Percentiles rank a stretch among this genome's conserved stretches.
phyloP scores from a whole-genome alignment of 164 flowering plant species.

The Chimonanthus praecox region DNA sequence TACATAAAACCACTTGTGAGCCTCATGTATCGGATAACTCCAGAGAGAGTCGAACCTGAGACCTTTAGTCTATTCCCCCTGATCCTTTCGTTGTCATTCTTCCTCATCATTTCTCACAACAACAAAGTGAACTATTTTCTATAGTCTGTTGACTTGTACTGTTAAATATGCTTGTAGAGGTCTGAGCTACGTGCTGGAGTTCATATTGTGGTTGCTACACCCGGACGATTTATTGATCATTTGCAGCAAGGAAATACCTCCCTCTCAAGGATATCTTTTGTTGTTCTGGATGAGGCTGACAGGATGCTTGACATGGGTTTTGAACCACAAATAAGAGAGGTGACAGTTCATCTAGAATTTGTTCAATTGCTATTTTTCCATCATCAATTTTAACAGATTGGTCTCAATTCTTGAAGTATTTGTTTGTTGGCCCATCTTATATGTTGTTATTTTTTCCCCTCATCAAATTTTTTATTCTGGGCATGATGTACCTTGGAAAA shows the following conservation, averaged over 20 bases:
- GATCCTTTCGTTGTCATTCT: background rate
- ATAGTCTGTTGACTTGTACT: background rate
- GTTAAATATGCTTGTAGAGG: conserved; percentile 13
- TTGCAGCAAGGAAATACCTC: conserved; percentile 50
- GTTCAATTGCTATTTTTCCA: background rate
- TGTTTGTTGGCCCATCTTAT: background rate
- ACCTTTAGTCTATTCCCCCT: background rate
- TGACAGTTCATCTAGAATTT: background rate
- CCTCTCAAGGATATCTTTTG: conserved; percentile 42
- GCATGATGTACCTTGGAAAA: background rate
- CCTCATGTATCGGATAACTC: no score
- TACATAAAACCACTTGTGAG: no score
- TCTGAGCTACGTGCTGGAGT: conserved; percentile 42
- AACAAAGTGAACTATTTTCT: background rate
- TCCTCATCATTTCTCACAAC: background rate
- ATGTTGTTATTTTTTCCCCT: background rate
- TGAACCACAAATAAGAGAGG: conserved; percentile 51
- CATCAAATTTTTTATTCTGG: background rate
- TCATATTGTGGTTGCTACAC: conserved; percentile 63
- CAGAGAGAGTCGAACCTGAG: no score
- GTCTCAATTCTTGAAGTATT: background rate
- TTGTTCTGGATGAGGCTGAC: conserved; percentile 72
- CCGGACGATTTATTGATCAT: conserved; percentile 67
- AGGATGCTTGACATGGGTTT: conserved; percentile 80
- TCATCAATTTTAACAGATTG: background rate